Evolutionary conservation across 106 monocot genomes (phyloP).

Genomic region (Gastrodia elata): DNA sequence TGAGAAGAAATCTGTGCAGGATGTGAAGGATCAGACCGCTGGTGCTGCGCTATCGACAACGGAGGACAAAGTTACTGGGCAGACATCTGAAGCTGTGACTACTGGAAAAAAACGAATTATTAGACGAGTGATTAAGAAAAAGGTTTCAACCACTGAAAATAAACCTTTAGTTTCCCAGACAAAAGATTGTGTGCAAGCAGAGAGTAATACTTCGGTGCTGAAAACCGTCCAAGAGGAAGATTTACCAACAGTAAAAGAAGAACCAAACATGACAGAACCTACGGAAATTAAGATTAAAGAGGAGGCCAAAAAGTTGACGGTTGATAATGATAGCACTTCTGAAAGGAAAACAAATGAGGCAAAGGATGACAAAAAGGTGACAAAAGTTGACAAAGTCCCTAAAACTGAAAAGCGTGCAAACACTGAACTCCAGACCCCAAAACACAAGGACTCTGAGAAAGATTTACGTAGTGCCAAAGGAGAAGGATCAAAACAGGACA

Average conservation of each 20-base stretch:
- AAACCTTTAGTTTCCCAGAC: slow-evolving; percentile 16
- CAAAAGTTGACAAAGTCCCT: slow-evolving; percentile 7
- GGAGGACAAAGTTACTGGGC: not conserved
- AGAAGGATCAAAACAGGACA: slow-evolving; percentile 28
- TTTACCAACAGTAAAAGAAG: not conserved
- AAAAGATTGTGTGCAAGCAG: slow-evolving; percentile 20
- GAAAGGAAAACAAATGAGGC: slow-evolving; percentile 28
- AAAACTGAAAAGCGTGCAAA: slow-evolving; percentile 13
- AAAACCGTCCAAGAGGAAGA: slow-evolving; percentile 14
- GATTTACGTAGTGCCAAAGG: slow-evolving; percentile 22
- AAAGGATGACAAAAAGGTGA: slow-evolving; percentile 24
- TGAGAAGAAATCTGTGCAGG: slow-evolving; percentile 23
- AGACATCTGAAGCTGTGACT: slow-evolving; percentile 27
- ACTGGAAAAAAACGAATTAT: slow-evolving; percentile 80
- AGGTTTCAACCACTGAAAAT: slow-evolving; percentile 23
- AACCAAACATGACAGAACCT: slow-evolving; percentile 1
- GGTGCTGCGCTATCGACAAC: slow-evolving; percentile 15
- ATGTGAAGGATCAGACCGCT: slow-evolving; percentile 10
- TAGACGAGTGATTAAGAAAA: slow-evolving; percentile 67
- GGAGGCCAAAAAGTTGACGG: slow-evolving; percentile 7
- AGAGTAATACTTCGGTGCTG: not conserved
- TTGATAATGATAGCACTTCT: slow-evolving; percentile 15
- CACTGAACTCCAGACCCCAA: slow-evolving; percentile 12
- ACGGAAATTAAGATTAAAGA: slow-evolving; percentile 16
- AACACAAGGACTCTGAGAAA: slow-evolving; percentile 27